Conservation (phyloP, 306 rosid genomes). For the Malus sieversii region DNA sequence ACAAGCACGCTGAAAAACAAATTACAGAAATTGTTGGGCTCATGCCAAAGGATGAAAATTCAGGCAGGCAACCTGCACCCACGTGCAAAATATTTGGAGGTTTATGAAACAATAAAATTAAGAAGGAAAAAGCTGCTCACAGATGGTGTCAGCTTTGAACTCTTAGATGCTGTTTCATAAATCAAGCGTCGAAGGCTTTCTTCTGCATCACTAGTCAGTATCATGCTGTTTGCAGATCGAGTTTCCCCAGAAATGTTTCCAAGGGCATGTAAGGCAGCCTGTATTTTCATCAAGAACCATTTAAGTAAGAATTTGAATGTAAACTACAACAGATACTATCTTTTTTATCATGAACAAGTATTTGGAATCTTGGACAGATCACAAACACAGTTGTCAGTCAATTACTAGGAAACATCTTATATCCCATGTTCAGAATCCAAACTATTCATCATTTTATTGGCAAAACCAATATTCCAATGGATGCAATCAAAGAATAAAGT, state of each 20-base stretch:
- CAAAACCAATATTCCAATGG: neutral
- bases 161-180: constrained; percentile 59
- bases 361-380: neutral
- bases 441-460: neutral
- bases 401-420: neutral
- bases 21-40: neutral
- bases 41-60: neutral
- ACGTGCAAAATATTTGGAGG: neutral
- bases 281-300: constrained; percentile 14
- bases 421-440: neutral
- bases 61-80: neutral
- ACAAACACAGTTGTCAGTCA: neutral
- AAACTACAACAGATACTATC: neutral
- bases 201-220: constrained; percentile 61
- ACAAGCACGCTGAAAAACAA: constrained; percentile 1
- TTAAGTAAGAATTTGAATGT: neutral
- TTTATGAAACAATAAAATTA: neutral
- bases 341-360: neutral
- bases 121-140: constrained; percentile 34
- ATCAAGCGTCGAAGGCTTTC: constrained; percentile 54
- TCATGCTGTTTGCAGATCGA: constrained; percentile 41
- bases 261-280: constrained; percentile 92
- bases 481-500: neutral
- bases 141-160: constrained; percentile 70
- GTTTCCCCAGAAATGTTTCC: constrained; percentile 74